These are phyloP conservation scores for Solanum chmielewskii DNA, from an alignment of 257 asterid species.

Conservation along the genomic window DNA sequence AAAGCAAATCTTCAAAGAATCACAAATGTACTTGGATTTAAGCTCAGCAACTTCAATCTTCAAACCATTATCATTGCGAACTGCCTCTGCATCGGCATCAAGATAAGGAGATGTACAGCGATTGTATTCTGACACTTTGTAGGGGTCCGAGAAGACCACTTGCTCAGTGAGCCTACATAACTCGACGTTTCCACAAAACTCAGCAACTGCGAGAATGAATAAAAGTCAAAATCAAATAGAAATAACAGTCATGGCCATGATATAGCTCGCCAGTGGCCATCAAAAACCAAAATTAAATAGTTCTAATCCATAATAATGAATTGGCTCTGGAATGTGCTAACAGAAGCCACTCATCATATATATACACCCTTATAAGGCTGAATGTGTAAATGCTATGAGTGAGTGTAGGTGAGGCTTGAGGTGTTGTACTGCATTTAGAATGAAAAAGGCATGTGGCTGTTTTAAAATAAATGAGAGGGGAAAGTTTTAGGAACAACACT, in stretches of 20 bases:
- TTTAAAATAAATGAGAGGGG: background rate
- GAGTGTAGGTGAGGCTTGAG: background rate
- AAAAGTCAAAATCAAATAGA: slow-evolving; percentile 2
- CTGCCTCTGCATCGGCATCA: slow-evolving; percentile 77
- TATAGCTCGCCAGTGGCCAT: background rate
- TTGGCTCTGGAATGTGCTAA: background rate
- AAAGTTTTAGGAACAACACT: background rate
- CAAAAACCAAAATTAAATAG: background rate
- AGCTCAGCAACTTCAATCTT: slow-evolving; percentile 87
- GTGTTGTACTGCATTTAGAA: background rate
- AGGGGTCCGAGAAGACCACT: slow-evolving; percentile 92
- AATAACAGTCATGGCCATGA: background rate
- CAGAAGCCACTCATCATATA: background rate
- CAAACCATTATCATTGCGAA: slow-evolving; percentile 61
- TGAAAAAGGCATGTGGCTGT: background rate
- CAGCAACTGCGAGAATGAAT: slow-evolving; percentile 60
- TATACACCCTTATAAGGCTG: background rate
- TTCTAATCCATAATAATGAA: background rate
- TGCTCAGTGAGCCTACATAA: slow-evolving; percentile 93
- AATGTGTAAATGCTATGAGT: background rate
- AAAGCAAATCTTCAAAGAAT: background rate
- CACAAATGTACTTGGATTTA: slow-evolving; percentile 58
- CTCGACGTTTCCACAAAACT: slow-evolving; percentile 88
- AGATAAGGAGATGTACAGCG: slow-evolving; percentile 86
- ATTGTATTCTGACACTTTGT: slow-evolving; percentile 72